Evolutionary conservation across 2,329 filamentous ascomycete species (phyloP).

Genomic region (Furcasterigmium furcatum): DNA sequence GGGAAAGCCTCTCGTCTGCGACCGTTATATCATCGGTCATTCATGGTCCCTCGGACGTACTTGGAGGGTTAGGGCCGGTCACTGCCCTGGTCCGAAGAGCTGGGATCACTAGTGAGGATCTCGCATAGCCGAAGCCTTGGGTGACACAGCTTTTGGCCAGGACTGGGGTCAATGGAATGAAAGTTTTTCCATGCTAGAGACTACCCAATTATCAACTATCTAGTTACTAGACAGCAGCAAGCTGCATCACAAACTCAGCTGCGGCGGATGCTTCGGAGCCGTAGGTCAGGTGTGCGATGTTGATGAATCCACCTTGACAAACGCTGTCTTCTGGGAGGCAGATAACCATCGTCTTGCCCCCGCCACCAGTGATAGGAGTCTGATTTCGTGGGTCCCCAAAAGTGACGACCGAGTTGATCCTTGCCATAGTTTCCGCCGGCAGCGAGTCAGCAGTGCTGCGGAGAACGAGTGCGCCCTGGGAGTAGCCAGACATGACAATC

Average conservation of each 20-base stretch:
- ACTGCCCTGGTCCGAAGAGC: no score
- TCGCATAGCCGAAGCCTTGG: no score
- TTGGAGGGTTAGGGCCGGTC: no score
- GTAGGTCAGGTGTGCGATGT: constrained; percentile 23
- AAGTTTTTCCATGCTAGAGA: no score
- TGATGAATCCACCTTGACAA: constrained; percentile 21
- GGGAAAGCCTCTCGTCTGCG: no score
- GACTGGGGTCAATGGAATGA: no score
- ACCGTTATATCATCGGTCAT: no score
- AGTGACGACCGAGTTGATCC: constrained; percentile 20
- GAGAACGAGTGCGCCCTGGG: constrained; percentile 21
- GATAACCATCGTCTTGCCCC: constrained; percentile 14
- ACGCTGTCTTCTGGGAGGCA: constrained; percentile 21
- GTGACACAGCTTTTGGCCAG: no score
- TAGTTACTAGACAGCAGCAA: no score
- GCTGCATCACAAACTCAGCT: constrained; percentile 16
- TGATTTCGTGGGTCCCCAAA: constrained; percentile 22
- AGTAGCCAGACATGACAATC: constrained; percentile 20
- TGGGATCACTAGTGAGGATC: no score
- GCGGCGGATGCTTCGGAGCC: constrained; percentile 15
- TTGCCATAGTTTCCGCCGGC: constrained; percentile 15
- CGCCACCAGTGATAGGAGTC: constrained; percentile 13
- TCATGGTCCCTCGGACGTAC: no score
- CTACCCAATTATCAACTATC: no score
- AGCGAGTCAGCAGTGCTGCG: constrained; percentile 19